Conservation (phyloP, 306 rosid species). For the Calophaca sinica region DNA sequence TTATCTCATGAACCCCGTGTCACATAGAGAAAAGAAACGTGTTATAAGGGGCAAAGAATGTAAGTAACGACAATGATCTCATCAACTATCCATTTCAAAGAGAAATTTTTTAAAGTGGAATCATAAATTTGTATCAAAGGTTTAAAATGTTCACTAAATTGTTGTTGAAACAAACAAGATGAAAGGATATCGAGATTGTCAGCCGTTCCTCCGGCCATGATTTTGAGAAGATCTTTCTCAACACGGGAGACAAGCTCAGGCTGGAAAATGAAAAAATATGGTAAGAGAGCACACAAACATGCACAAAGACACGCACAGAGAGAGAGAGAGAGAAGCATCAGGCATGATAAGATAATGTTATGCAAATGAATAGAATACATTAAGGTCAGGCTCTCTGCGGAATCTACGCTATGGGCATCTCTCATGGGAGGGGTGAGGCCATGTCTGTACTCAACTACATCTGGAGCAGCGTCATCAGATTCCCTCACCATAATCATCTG, state of each 20-base stretch:
- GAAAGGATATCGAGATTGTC: constrained; percentile 83
- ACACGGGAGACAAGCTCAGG: constrained; percentile 96
- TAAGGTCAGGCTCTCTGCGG: constrained; percentile 93
- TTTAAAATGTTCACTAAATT: constrained; percentile 11
- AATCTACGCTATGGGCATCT: constrained; percentile 94
- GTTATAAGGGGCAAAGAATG: background rate
- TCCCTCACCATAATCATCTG: constrained; percentile 59
- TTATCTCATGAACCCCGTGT: background rate
- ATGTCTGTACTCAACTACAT: constrained; percentile 77
- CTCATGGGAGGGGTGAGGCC: constrained; percentile 98
- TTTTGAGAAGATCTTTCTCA: constrained; percentile 90
- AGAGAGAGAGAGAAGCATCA: no score
- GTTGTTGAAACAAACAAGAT: constrained; percentile 18
- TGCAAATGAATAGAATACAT: constrained; percentile 52
- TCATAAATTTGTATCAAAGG: background rate
- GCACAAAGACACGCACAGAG: background rate
- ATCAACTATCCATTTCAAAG: background rate
- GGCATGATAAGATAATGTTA: constrained; percentile 5
- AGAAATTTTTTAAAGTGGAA: background rate
- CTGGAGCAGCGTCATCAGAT: constrained; percentile 56
- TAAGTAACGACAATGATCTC: constrained; percentile 8
- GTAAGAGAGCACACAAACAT: background rate
- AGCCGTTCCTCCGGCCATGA: constrained; percentile 78
- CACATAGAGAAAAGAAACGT: background rate
- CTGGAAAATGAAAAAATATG: constrained; percentile 56